Percentiles rank a stretch among this genome's conserved stretches.
Conservation (phyloP, 1,139 yeast species). For the Debaryomyces sp. region DNA sequence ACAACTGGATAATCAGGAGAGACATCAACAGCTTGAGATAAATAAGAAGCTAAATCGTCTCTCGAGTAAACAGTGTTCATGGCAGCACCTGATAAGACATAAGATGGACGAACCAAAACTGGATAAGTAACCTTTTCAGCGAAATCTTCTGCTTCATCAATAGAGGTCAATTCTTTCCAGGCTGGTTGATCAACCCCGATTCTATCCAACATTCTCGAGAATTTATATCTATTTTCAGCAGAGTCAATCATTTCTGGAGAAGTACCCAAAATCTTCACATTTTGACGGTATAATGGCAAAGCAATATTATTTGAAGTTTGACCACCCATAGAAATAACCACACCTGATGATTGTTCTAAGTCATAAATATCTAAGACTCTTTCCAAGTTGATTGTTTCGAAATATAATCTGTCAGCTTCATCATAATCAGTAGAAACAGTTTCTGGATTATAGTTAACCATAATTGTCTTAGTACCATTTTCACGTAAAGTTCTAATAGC, state of each 20-base stretch:
- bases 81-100: slow-evolving; percentile 98
- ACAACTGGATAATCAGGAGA: slow-evolving; percentile 98
- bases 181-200: slow-evolving; percentile 99
- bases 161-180: slow-evolving; percentile 96
- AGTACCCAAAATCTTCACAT: slow-evolving; percentile 94
- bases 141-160: slow-evolving; percentile 90
- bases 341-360: slow-evolving; percentile 89
- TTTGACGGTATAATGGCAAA: slow-evolving; percentile 88
- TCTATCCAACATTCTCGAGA: slow-evolving; percentile 94
- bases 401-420: slow-evolving; percentile 96
- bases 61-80: slow-evolving; percentile 95
- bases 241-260: slow-evolving; percentile 98
- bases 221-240: slow-evolving; percentile 97
- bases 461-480: slow-evolving; percentile 85
- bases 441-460: slow-evolving; percentile 98
- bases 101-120: slow-evolving; percentile 96
- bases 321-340: slow-evolving; percentile 98
- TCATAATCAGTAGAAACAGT: slow-evolving; percentile 98
- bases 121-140: slow-evolving; percentile 94
- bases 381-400: slow-evolving; percentile 93
- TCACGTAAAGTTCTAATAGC: slow-evolving; percentile 94
- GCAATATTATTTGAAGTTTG: slow-evolving; percentile 98
- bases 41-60: slow-evolving; percentile 84
- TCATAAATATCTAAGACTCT: slow-evolving; percentile 96
- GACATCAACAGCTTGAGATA: slow-evolving; percentile 94